Percentiles rank a stretch among this genome's conserved stretches.
These are phyloP conservation scores for Fusarium chuoi DNA, from an alignment of 2,329 filamentous ascomycete genomes.

Conservation along the genomic window DNA sequence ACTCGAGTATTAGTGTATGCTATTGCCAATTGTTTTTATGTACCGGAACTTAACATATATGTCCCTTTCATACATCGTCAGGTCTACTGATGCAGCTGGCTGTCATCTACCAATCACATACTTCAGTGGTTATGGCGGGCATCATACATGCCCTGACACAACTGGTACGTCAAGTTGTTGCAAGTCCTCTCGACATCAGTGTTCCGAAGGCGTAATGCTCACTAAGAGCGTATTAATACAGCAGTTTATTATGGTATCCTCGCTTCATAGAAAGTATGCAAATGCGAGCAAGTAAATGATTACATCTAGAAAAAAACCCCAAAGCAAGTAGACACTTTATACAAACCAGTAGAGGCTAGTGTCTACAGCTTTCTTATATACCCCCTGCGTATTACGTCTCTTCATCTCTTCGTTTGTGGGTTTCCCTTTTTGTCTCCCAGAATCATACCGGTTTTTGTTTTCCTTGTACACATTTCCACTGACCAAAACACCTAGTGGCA, in stretches of 20 bases:
- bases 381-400: constrained; percentile 16
- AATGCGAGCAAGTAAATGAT: constrained; percentile 15
- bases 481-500: background rate
- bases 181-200: background rate
- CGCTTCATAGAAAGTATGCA: background rate
- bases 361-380: background rate
- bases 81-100: background rate
- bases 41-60: background rate
- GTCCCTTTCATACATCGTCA: background rate
- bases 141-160: background rate
- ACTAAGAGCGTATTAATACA: background rate
- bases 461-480: background rate
- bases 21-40: constrained; percentile 47
- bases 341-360: background rate
- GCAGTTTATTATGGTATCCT: background rate
- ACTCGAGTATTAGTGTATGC: constrained; percentile 56
- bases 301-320: constrained; percentile 8
- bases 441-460: background rate
- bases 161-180: background rate
- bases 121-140: background rate
- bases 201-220: background rate
- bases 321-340: background rate
- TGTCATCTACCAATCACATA: background rate
- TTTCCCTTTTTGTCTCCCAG: constrained; percentile 4
- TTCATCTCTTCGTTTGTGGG: constrained; percentile 21